Evolutionary conservation across 148 eudicot species (phyloP), one percentile per base, ranked within the genome.

Genomic region (Persicaria tinctoria): DNA sequence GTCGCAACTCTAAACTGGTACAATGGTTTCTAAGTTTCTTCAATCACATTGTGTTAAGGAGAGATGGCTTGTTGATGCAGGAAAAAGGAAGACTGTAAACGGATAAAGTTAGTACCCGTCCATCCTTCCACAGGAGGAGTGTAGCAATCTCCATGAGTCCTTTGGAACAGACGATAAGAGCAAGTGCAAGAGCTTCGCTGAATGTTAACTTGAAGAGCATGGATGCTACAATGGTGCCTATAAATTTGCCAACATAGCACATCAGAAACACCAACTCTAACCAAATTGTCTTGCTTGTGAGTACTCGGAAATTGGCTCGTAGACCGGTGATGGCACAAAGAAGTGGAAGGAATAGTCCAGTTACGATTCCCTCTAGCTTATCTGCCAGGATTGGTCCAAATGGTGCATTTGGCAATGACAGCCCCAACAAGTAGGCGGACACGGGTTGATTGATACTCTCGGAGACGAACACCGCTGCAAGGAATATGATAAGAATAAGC

Each of bases 371-470:
- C 63, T 84, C 80, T 4, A 84, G 44, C 82, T 81, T 84, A 6
- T 84, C 80, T 3, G 76, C 82, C 47, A 84, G 54, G 18, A 79
- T 76, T 1, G 82, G 68, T 6, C 87, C 87, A 18, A 84, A 74
- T 4, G 84, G 87, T 2, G 84, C 84, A 38, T 84, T 76, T 1
- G 86, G 87, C 48, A 84, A 17, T 5, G 82, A 81, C 1, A 84
- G 16, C 11, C 87, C 87, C 18, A 84, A 79, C 18, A 84, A 69
- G 73, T 81, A 84, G 4, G 87, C 71, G 1, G 78, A 75, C 7
- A 84, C 73, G 11, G 72, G 75, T 17, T 81, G 82, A 3, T 82
- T 82, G 4, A 75, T 75, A 72, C 64, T 46, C 62, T 81, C 80
- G 12, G 82, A 78, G 75, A 76, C 75, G 18, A 79, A 32, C 79